Percentiles rank a stretch among this genome's conserved stretches.
These are phyloP conservation scores for Dioscorea cayenensis DNA, from an alignment of 116 monocot genomes.

Conservation along the genomic window DNA sequence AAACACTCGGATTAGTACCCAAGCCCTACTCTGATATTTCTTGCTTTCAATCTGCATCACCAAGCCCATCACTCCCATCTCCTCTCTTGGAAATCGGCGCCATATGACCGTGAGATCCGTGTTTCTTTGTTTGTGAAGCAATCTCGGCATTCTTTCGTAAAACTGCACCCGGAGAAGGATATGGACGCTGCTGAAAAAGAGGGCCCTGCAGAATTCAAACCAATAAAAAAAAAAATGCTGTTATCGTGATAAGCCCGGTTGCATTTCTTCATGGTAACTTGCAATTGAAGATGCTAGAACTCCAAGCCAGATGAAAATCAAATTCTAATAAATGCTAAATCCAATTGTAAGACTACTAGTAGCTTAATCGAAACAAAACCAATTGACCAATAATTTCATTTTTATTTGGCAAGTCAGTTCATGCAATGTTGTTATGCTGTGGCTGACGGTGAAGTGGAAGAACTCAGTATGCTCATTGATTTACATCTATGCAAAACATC, in stretches of 20 bases:
- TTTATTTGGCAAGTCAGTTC: neutral
- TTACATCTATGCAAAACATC: too few species aligned
- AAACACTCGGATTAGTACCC: neutral
- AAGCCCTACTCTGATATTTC: neutral
- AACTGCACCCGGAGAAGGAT: slow-evolving; percentile 97
- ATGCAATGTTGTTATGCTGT: too few species aligned
- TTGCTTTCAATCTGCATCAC: slow-evolving; percentile 67
- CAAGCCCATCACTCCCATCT: slow-evolving; percentile 93
- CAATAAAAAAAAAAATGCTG: slow-evolving; percentile 1
- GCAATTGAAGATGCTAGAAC: too few species aligned
- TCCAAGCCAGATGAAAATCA: too few species aligned
- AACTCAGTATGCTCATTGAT: too few species aligned
- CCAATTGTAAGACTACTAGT: neutral
- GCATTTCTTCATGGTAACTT: too few species aligned
- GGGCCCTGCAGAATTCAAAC: slow-evolving; percentile 62
- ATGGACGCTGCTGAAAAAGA: slow-evolving; percentile 93
- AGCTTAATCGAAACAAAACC: neutral
- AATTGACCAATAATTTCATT: neutral
- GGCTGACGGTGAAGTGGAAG: too few species aligned
- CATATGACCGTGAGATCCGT: slow-evolving; percentile 39
- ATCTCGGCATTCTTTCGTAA: slow-evolving; percentile 88
- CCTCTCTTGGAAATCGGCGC: slow-evolving; percentile 88
- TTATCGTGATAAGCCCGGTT: too few species aligned
- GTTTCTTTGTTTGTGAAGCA: slow-evolving; percentile 68
- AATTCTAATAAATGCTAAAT: neutral